Evolutionary conservation across 2,329 filamentous ascomycete genomes (phyloP).

Genomic region (Conoideocrella luteorostrata): DNA sequence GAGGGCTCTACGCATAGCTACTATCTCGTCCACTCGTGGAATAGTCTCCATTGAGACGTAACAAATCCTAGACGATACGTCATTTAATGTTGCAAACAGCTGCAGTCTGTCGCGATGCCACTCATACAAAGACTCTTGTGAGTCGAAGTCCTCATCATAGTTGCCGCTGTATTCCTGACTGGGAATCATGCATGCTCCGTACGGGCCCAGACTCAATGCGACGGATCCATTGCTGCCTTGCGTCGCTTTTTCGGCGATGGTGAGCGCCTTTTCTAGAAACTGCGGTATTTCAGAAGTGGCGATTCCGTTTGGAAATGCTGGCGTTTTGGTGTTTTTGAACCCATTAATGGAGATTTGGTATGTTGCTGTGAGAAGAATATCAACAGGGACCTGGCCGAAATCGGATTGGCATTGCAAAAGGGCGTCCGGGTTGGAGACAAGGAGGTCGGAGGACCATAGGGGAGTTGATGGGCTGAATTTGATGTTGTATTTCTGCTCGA

Average conservation of each 20-base stretch:
- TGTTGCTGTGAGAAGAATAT: constrained; percentile 60
- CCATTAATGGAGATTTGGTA: constrained; percentile 57
- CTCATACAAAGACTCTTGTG: constrained; percentile 34
- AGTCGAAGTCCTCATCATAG: constrained; percentile 47
- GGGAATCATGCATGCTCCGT: constrained; percentile 61
- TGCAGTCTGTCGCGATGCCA: constrained; percentile 54
- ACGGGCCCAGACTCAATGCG: constrained; percentile 58
- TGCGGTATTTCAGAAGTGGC: constrained; percentile 28
- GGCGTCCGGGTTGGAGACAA: constrained; percentile 46
- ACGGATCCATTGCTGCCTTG: constrained; percentile 25
- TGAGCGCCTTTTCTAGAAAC: constrained; percentile 38
- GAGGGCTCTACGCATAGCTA: constrained; percentile 44
- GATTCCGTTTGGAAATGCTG: constrained; percentile 37
- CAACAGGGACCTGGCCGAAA: constrained; percentile 50
- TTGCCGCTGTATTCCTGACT: constrained; percentile 58
- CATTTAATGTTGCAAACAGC: constrained; percentile 39
- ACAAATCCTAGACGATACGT: constrained; percentile 34
- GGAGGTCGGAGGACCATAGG: constrained; percentile 62
- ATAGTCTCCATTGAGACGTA: constrained; percentile 62
- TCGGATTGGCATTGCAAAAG: constrained; percentile 49
- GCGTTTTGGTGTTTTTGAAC: constrained; percentile 43
- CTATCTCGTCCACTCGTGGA: constrained; percentile 55
- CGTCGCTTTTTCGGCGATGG: constrained; percentile 33
- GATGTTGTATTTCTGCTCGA: constrained; percentile 50
- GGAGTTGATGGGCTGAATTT: constrained; percentile 48